Conservation (phyloP, 2,329 filamentous ascomycete genomes). For the Cadophora sp. region DNA sequence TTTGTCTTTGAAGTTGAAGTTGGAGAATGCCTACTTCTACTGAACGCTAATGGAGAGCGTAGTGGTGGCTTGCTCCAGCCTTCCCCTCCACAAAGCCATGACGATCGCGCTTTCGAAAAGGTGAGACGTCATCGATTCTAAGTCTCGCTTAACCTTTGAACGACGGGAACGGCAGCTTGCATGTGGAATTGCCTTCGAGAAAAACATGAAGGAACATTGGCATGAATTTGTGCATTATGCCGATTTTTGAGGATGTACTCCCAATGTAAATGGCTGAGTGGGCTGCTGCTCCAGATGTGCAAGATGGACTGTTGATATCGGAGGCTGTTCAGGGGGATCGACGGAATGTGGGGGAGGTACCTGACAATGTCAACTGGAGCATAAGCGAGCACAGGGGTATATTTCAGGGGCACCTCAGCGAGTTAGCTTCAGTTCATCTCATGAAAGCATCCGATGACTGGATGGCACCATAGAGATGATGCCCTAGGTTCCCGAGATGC, state of each 20-base stretch:
- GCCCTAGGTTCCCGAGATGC: neutral
- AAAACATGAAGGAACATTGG: no score
- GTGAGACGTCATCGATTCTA: neutral
- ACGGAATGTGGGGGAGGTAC: neutral
- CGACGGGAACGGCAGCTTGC: no score
- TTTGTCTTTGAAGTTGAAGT: slow-evolving; percentile 10
- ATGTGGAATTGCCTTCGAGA: no score
- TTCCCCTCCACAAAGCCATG: neutral
- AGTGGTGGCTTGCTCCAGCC: neutral
- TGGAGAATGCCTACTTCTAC: neutral
- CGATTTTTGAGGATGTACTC: no score
- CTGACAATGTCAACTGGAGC: no score
- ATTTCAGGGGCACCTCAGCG: no score
- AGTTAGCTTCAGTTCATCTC: no score
- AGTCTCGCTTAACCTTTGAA: no score
- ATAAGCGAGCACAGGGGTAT: neutral
- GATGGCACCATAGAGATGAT: neutral
- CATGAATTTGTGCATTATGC: no score
- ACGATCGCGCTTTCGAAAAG: neutral
- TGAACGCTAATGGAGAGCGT: neutral
- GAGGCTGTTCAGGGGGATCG: neutral
- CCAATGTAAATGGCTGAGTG: no score
- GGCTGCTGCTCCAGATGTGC: no score
- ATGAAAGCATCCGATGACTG: neutral
- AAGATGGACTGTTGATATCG: neutral